These are phyloP conservation scores for Tricholoma terreum DNA, from an alignment of 768 basidiomycete species.

Conservation along the genomic window DNA sequence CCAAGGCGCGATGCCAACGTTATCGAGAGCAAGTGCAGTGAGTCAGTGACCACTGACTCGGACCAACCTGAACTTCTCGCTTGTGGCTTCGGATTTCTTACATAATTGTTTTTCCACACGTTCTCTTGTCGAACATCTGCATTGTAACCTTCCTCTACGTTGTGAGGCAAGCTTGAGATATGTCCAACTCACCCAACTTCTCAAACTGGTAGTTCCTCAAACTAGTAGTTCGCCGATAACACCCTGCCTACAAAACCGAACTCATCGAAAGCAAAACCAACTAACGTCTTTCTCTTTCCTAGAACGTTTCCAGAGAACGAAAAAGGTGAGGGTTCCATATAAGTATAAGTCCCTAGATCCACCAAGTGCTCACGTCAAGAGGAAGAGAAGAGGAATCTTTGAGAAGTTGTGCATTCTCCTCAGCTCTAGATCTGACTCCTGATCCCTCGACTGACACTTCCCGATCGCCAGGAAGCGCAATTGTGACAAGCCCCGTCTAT, in stretches of 20 bases:
- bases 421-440: no score
- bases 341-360: background rate
- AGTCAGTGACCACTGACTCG: no score
- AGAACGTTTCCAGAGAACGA: constrained; percentile 57
- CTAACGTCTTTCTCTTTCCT: constrained; percentile 66
- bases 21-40: no score
- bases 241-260: constrained; percentile 9
- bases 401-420: constrained; percentile 37
- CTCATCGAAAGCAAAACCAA: constrained; percentile 36
- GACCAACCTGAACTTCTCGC: no score
- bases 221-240: constrained; percentile 6
- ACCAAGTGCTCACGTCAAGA: constrained; percentile 25
- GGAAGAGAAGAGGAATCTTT: constrained; percentile 48
- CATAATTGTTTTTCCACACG: no score
- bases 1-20: no score
- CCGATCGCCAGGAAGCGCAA: constrained; percentile 46
- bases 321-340: constrained; percentile 39
- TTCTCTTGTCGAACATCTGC: no score
- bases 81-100: no score
- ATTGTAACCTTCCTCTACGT: no score
- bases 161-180: no score
- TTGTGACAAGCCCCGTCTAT: constrained; percentile 39
- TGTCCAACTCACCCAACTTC: constrained; percentile 16
- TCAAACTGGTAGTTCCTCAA: constrained; percentile 11
- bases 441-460: constrained; percentile 3